phyloP scores from a whole-genome alignment of 2,329 filamentous ascomycete genomes.

The Leptodontidium sp. region DNA sequence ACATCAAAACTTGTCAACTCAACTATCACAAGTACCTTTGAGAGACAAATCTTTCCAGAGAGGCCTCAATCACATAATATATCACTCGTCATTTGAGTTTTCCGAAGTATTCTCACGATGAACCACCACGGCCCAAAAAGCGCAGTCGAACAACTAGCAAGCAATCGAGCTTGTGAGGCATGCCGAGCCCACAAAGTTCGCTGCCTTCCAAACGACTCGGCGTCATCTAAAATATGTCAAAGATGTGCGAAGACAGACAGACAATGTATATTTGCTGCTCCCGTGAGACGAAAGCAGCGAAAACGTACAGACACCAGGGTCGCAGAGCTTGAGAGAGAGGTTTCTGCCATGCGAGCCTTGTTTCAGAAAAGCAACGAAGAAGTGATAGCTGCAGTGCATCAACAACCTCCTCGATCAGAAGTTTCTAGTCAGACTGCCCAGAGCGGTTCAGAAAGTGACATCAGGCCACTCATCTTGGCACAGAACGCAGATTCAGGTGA shows the following conservation, averaged over 20 bases:
- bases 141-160: slow-evolving; percentile 22
- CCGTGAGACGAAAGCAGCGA: slow-evolving; percentile 50
- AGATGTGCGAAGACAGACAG: slow-evolving; percentile 48
- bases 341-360: slow-evolving; percentile 48
- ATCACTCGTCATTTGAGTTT: too few species aligned
- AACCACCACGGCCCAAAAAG: slow-evolving; percentile 20
- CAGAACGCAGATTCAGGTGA: not conserved
- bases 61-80: too few species aligned
- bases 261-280: slow-evolving; percentile 49
- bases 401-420: not conserved
- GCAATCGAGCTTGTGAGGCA: slow-evolving; percentile 49
- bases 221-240: slow-evolving; percentile 43
- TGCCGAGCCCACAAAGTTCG: slow-evolving; percentile 51
- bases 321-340: slow-evolving; percentile 52
- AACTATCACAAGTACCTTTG: too few species aligned
- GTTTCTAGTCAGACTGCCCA: not conserved
- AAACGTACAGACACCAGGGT: slow-evolving; percentile 53
- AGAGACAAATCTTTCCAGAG: too few species aligned
- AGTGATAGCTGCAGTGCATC: not conserved
- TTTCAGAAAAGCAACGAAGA: slow-evolving; percentile 40
- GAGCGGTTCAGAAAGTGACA: not conserved
- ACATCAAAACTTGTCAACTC: too few species aligned
- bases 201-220: slow-evolving; percentile 46
- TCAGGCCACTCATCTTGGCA: not conserved
- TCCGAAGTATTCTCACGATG: slow-evolving; percentile 9